Evolutionary conservation across 495 filamentous ascomycete species (phyloP), one percentile per base, ranked within the genome.

Genomic region (Paragyromitra xinjiangensis): DNA sequence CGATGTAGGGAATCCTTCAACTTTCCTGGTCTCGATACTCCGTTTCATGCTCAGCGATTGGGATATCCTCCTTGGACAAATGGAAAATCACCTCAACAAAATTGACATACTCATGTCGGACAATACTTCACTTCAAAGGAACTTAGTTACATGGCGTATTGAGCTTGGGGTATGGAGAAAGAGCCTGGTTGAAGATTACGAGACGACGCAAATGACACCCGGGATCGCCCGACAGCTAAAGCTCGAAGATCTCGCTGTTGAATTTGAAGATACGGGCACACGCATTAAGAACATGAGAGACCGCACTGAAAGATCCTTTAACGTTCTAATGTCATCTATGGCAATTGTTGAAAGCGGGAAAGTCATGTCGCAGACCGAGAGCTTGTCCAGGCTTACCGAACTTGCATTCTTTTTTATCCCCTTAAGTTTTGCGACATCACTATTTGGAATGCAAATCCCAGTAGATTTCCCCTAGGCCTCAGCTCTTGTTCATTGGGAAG

Each of bases 321-420:
- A 58, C 24, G 12, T 48, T 29, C 16, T 71, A 24, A 71, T 76
- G 53, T 71, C 53, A 7, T 50, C 73, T 24, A 61, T 76, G 40
- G 56, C 71, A 9, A 75, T 75, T 26, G 29, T 69, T 29, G 71
- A 75, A 56, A 69, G 64, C 50, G 64, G 58, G 44, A 69, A 40
- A 24, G 71, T 50, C 19, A 69, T 75, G 14, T 69, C 64, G 19
- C 26, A 75, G 58, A 50, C 64, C 14, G 64, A 69, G 45, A 48
- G 59, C n/a, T 77, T 85, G 39, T 81, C 80, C 2, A 82, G 83
- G 62, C 79, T 85, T 14, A 84, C 84, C 0, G 81, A 84, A 58
- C 78, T 84, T 9, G 84, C 84, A n/a, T 83, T 83, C 26, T 59
- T 84, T 5, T 85, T 85, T 58, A 80, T 85, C 19, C 84, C 84